A percentile compares a stretch with the other conserved stretches of the same genome.
Conservation (phyloP, 306 rosid genomes). For the Vigna angularis region DNA sequence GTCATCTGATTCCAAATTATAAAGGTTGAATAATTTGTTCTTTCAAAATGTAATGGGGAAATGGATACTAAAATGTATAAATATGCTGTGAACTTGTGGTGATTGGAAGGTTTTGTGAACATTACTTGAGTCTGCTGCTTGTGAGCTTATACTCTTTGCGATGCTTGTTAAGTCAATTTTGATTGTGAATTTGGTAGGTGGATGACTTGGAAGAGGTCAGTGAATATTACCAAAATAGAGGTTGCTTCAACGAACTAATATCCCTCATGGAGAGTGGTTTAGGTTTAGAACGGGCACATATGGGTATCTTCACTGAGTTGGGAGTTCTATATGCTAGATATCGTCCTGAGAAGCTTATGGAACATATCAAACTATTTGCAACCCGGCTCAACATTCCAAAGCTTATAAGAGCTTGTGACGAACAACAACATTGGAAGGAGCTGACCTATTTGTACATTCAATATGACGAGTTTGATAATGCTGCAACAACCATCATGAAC, state of each 20-base stretch:
- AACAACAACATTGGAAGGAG: constrained; percentile 98
- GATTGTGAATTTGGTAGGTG: constrained; percentile 64
- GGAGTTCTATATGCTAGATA: constrained; percentile 99
- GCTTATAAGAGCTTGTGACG: constrained; percentile 98
- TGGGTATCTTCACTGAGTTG: constrained; percentile 99
- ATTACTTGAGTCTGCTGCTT: not conserved
- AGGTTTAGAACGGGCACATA: constrained; percentile 97
- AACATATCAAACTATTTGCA: constrained; percentile 94
- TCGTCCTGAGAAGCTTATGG: constrained; percentile 99
- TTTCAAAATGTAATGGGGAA: constrained; percentile 32
- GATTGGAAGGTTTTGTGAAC: constrained; percentile 25
- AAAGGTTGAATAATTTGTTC: constrained; percentile 25
- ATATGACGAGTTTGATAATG: constrained; percentile 98
- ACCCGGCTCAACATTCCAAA: constrained; percentile 97
- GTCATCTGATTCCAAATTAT: constrained; percentile 1
- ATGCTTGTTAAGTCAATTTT: constrained; percentile 22
- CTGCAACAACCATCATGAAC: constrained; percentile 98
- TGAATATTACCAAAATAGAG: constrained; percentile 97
- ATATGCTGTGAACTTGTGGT: constrained; percentile 28
- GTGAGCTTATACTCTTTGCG: not conserved
- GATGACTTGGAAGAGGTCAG: constrained; percentile 99
- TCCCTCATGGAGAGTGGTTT: constrained; percentile 99
- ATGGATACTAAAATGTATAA: constrained; percentile 15
- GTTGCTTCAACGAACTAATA: constrained; percentile 95
- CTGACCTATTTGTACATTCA: constrained; percentile 96